These are phyloP conservation scores for Kwoniella sp. DNA, from an alignment of 768 basidiomycete genomes.

Conservation along the genomic window DNA sequence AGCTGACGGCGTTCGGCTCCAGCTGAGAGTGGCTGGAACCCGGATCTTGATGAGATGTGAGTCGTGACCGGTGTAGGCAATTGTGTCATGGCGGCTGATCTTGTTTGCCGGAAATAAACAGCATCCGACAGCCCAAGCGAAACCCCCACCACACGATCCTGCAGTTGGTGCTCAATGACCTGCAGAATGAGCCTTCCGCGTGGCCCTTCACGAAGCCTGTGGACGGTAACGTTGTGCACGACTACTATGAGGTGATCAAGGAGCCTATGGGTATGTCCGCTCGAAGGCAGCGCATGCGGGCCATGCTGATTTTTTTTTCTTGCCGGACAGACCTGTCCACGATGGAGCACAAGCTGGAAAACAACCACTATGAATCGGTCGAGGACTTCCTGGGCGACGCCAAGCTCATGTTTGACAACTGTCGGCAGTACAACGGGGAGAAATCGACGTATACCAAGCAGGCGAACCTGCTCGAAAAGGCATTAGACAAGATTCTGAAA, in stretches of 20 bases:
- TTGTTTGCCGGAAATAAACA: no score
- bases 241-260: constrained; percentile 85
- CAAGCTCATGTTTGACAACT: constrained; percentile 82
- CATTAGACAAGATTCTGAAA: constrained; percentile 54
- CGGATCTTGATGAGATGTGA: constrained; percentile 70
- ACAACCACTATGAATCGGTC: constrained; percentile 72
- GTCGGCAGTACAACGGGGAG: constrained; percentile 79
- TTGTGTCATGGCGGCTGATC: background rate
- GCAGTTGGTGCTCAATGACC: constrained; percentile 70
- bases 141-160: constrained; percentile 62
- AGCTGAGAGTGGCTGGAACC: constrained; percentile 92
- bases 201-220: constrained; percentile 90
- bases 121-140: constrained; percentile 53
- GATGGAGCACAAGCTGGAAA: constrained; percentile 84
- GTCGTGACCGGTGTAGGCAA: no score
- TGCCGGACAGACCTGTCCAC: constrained; percentile 66
- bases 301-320: background rate
- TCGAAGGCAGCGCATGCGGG: background rate
- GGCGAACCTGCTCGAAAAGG: constrained; percentile 77
- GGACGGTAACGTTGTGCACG: constrained; percentile 68
- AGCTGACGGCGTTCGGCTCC: constrained; percentile 14
- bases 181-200: constrained; percentile 69
- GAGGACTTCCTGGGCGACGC: constrained; percentile 74
- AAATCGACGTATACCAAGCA: constrained; percentile 68
- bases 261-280: constrained; percentile 78